Evolutionary conservation across 768 basidiomycete species (phyloP).

Genomic region (Lactifluus rugatus): DNA sequence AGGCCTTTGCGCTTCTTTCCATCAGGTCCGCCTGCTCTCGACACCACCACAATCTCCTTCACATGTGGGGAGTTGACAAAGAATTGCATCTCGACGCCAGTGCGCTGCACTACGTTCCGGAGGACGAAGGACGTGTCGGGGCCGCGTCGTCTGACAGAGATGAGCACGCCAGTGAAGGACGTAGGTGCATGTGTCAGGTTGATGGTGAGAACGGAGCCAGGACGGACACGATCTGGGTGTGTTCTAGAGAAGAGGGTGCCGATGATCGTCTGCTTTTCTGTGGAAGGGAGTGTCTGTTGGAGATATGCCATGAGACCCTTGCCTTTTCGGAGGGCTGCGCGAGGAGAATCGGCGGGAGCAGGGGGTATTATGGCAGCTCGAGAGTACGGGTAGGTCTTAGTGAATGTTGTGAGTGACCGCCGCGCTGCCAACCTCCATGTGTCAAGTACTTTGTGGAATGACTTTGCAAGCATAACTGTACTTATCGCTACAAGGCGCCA

Average conservation of each 20-base stretch:
- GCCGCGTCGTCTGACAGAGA: constrained; percentile 74
- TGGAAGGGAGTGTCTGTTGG: constrained; percentile 50
- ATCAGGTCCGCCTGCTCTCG: neutral
- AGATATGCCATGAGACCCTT: constrained; percentile 75
- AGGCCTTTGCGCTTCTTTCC: constrained; percentile 36
- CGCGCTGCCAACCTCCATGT: neutral
- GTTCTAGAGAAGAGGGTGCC: constrained; percentile 60
- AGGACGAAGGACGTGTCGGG: constrained; percentile 81
- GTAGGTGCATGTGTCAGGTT: constrained; percentile 69
- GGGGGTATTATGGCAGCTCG: constrained; percentile 50
- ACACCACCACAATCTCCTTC: constrained; percentile 74
- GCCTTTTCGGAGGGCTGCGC: constrained; percentile 46
- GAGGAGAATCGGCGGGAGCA: constrained; percentile 33
- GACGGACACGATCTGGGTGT: constrained; percentile 55
- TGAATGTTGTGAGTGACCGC: constrained; percentile 3
- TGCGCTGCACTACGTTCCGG: constrained; percentile 83
- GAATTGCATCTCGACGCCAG: constrained; percentile 90
- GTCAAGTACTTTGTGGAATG: neutral
- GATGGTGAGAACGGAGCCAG: constrained; percentile 83
- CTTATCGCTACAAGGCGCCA: neutral
- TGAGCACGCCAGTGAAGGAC: constrained; percentile 80
- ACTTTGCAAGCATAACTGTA: constrained; percentile 12
- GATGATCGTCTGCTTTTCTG: constrained; percentile 62
- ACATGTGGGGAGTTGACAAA: constrained; percentile 79
- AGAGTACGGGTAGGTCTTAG: constrained; percentile 56